These are phyloP conservation scores for Acacia melanoxylon DNA, from an alignment of 306 rosid species.

Conservation along the genomic window DNA sequence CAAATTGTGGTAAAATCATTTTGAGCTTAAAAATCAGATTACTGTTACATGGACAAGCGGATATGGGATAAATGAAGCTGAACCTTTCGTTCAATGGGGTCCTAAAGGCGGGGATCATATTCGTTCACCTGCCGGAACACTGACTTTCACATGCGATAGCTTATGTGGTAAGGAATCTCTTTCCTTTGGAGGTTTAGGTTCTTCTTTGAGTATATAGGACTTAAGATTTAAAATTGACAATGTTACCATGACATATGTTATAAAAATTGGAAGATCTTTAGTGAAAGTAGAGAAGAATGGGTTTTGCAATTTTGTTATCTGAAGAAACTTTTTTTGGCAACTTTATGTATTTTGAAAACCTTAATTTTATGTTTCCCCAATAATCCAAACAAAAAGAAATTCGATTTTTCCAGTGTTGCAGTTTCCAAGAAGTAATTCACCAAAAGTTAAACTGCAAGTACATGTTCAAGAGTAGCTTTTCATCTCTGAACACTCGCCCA, in stretches of 20 bases:
- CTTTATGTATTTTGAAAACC: not conserved
- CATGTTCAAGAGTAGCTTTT: not conserved
- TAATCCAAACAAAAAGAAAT: too few relatives aligned
- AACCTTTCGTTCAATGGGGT: conserved; percentile 82
- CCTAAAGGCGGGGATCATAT: conserved; percentile 55
- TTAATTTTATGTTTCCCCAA: not conserved
- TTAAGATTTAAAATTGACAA: not conserved
- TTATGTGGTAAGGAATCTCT: conserved; percentile 70
- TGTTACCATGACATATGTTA: not conserved
- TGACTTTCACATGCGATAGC: conserved; percentile 64
- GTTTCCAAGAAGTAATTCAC: not conserved
- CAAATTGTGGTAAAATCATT: conserved; percentile 5
- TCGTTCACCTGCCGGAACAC: conserved; percentile 69
- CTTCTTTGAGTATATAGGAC: not conserved
- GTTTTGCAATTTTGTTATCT: not conserved
- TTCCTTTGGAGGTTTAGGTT: conserved; percentile 9
- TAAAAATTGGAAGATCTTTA: not conserved
- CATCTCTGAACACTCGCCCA: not conserved
- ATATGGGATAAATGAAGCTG: conserved; percentile 66
- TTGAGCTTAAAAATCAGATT: conserved; percentile 49
- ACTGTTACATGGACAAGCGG: conserved; percentile 98
- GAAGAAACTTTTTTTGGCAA: not conserved
- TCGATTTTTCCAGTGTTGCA: not conserved
- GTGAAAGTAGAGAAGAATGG: not conserved
- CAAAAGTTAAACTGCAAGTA: not conserved